Evolutionary conservation across 768 basidiomycete species (phyloP), one percentile per base, ranked within the genome.

Genomic region (Rhizopogon sp.): DNA sequence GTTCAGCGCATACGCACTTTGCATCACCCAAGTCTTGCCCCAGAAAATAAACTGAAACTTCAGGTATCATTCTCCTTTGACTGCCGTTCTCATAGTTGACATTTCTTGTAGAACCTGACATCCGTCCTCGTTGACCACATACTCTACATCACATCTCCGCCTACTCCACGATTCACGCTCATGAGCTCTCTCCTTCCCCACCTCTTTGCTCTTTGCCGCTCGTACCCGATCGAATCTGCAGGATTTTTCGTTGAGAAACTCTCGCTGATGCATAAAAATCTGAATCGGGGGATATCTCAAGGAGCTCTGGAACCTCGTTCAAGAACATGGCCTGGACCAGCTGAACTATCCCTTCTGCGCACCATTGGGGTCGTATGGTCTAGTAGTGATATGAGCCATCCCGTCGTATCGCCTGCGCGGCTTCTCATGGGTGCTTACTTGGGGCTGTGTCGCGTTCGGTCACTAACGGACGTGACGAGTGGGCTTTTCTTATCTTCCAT

Each of bases 341-440:
- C 92, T 5, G 97, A 99, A 68, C 76, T 99, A 17, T 75, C 80
- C 0, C 75, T 99, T 2, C 74, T 98, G 31, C 84, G 94, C 22
- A 68, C 94, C 39, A 80, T 92, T 50, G 93, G 93, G 3, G 72
- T 77, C 13, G 74, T 90, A 37, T 99, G 95, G 95, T 89, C 94
- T 3, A 93, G 94, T 2, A 96, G 93, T 66, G 97, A 99, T 71
- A 80, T 96, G 72, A 87, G 86, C 50, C 95, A 99, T 69, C 82
- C 85, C 0, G 93, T 98, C 44, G 75, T 93, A 17, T 89, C 91
- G 0, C 92, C 94, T 0, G 81, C 94, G 0, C 82, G 93, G 49
- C 72, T 98, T 16, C 79, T 98, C 53, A 90, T 97, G 76, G 92
- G 90, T 1, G 87, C 93, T 44, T 98, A 98, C 66, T 85, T 99